These are phyloP conservation scores for Clonostachys byssicola DNA, from an alignment of 2,329 filamentous ascomycete species.

Conservation along the genomic window DNA sequence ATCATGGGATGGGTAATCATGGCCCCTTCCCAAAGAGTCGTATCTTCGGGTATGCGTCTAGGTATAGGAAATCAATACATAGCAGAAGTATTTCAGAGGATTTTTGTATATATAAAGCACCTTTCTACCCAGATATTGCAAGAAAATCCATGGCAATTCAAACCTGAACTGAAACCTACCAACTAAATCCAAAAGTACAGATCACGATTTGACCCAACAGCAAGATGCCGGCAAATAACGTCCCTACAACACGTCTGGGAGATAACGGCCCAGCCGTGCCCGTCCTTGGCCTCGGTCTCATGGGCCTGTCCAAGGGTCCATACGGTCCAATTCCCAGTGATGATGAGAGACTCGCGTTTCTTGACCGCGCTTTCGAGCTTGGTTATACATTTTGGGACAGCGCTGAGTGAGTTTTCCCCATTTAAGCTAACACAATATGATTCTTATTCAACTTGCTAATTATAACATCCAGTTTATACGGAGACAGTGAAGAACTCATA, in stretches of 20 bases:
- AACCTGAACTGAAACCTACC: too few relatives aligned
- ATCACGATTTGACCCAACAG: too few relatives aligned
- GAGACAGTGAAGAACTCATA: slow-evolving; percentile 37
- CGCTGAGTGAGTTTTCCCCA: slow-evolving; percentile 17
- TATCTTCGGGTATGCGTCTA: too few relatives aligned
- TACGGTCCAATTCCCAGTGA: slow-evolving; percentile 27
- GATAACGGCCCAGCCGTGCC: slow-evolving; percentile 43
- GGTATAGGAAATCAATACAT: too few relatives aligned
- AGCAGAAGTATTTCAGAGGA: too few relatives aligned
- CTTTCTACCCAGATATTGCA: too few relatives aligned
- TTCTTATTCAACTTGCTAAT: background rate
- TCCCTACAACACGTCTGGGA: slow-evolving; percentile 24
- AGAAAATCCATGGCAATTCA: too few relatives aligned
- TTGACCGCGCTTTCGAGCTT: slow-evolving; percentile 39
- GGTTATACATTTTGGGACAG: slow-evolving; percentile 45
- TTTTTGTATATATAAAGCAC: too few relatives aligned
- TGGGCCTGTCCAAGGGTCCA: slow-evolving; percentile 27
- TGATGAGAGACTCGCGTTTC: slow-evolving; percentile 38
- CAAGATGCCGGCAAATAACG: too few relatives aligned
- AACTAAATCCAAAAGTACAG: too few relatives aligned
- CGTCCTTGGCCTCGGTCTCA: slow-evolving; percentile 44
- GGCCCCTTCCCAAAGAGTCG: too few relatives aligned
- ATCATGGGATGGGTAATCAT: too few relatives aligned
- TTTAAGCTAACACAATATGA: background rate
- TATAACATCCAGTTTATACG: slow-evolving; percentile 23